These are phyloP conservation scores for Typha latifolia DNA, from an alignment of 176 grass and related monocot genomes.

Conservation along the genomic window DNA sequence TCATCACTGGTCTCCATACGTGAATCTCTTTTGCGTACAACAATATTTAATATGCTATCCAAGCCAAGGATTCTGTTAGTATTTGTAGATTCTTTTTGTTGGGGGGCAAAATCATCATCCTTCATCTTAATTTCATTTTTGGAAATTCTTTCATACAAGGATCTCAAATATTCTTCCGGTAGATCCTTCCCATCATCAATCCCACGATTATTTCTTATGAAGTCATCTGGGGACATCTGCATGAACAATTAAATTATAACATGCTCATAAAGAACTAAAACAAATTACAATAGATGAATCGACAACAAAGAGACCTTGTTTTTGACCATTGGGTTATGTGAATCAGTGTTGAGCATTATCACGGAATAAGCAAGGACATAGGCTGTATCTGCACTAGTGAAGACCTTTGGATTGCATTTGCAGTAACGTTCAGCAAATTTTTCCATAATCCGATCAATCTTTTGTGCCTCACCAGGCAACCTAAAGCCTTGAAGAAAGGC, in stretches of 20 bases:
- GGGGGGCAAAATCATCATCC: conserved; percentile 81
- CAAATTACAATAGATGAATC: conserved; percentile 14
- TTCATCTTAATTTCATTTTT: conserved; percentile 99
- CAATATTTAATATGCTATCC: conserved; percentile 98
- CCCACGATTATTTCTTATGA: conserved; percentile 93
- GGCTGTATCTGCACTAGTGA: conserved; percentile 97
- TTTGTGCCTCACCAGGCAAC: conserved; percentile 97
- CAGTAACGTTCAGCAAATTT: conserved; percentile 94
- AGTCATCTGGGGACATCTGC: conserved; percentile 99
- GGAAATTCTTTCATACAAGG: conserved; percentile 86
- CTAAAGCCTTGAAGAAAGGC: conserved; percentile 84
- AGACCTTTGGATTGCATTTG: conserved; percentile 92
- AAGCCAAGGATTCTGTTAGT: conserved; percentile 96
- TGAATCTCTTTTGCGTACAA: conserved; percentile 76
- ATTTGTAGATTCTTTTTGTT: conserved; percentile 68
- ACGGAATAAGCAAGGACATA: conserved; percentile 99
- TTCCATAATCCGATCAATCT: conserved; percentile 95
- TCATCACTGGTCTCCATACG: conserved; percentile 87
- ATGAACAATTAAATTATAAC: conserved; percentile 27
- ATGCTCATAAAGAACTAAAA: conserved; percentile 1
- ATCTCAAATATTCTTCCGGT: conserved; percentile 95
- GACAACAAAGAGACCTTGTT: conserved; percentile 54
- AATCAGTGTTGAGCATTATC: conserved; percentile 96
- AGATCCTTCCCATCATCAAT: conserved; percentile 98
- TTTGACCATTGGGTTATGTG: conserved; percentile 97